Percentiles rank a stretch among this genome's conserved stretches.
phyloP scores from a whole-genome alignment of 1,284 basidiomycete genomes.

The Xerocomus nothofagi region DNA sequence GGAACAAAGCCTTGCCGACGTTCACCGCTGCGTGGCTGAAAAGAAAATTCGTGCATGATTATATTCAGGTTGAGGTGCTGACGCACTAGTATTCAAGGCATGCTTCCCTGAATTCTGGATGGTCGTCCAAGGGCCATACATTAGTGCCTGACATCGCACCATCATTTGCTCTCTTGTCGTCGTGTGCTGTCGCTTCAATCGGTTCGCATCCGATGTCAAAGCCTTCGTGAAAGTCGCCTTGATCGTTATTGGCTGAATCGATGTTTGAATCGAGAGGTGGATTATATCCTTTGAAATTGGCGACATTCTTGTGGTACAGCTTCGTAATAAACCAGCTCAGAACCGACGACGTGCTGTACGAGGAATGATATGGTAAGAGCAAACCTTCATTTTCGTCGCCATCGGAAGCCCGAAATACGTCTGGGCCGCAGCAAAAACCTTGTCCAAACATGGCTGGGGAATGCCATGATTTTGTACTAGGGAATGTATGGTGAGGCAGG shows the following conservation, averaged over 20 bases:
- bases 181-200: constrained; percentile 36
- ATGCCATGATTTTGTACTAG: constrained; percentile 77
- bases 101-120: constrained; percentile 22
- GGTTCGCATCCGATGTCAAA: constrained; percentile 80
- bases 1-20: constrained; percentile 75
- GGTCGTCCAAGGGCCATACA: constrained; percentile 37
- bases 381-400: constrained; percentile 61
- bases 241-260: constrained; percentile 52
- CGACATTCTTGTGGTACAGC: constrained; percentile 70
- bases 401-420: constrained; percentile 66
- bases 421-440: constrained; percentile 54
- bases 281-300: constrained; percentile 81
- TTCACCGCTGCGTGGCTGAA: constrained; percentile 52
- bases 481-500: neutral
- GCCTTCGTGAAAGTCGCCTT: constrained; percentile 84
- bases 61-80: neutral
- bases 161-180: constrained; percentile 37
- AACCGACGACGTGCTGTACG: neutral
- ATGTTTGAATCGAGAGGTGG: constrained; percentile 66
- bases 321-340: constrained; percentile 27
- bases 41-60: neutral
- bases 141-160: constrained; percentile 63
- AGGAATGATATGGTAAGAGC: constrained; percentile 6
- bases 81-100: constrained; percentile 33
- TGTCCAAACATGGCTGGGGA: constrained; percentile 50